phyloP scores from a whole-genome alignment of 192 early-diverging fungal genomes.

The Spizellomyces sp. region DNA sequence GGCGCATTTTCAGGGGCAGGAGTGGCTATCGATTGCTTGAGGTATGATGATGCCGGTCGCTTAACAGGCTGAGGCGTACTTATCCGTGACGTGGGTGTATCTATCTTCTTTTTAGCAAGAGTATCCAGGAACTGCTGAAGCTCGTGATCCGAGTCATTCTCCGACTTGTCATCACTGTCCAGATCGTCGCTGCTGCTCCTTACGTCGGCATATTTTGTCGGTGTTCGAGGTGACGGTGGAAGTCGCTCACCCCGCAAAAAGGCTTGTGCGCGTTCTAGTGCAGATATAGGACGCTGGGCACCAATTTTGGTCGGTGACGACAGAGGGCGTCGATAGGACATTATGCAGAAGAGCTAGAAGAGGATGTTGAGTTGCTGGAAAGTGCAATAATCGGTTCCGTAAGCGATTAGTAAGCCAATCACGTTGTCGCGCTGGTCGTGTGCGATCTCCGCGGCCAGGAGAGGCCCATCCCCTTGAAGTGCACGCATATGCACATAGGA shows the following conservation, averaged over 20 bases:
- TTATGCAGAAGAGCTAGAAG: too few species aligned
- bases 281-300: not conserved
- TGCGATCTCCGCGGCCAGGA: too few species aligned
- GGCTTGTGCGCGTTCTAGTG: not conserved
- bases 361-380: too few species aligned
- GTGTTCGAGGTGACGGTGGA: not conserved
- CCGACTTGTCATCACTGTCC: not conserved
- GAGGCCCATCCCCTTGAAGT: too few species aligned
- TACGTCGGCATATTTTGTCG: not conserved
- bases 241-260: constrained; percentile 4
- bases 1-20: not conserved
- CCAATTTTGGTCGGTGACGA: too few species aligned
- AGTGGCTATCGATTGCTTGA: not conserved
- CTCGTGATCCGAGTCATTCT: not conserved
- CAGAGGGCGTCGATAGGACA: too few species aligned
- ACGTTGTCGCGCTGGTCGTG: too few species aligned
- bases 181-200: not conserved
- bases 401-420: too few species aligned
- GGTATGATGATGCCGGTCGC: not conserved
- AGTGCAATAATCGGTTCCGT: too few species aligned
- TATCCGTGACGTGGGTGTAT: not conserved
- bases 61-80: not conserved
- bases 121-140: not conserved
- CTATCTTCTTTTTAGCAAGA: not conserved
- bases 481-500: too few species aligned